phyloP scores from a whole-genome alignment of 2,329 filamentous ascomycete species.

The Clarireedia monteithiana region DNA sequence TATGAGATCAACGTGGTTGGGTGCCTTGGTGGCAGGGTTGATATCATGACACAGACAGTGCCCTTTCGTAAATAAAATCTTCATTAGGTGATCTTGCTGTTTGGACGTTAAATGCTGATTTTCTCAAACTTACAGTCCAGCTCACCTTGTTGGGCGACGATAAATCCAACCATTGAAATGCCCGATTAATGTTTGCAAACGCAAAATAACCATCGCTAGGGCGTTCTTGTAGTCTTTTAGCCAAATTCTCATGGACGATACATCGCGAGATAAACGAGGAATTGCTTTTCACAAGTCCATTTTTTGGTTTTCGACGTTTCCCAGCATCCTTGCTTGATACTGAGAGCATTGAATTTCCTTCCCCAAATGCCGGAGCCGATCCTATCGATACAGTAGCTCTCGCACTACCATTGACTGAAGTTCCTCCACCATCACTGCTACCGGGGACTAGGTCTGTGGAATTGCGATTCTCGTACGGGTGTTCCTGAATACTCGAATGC shows the following conservation, averaged over 20 bases:
- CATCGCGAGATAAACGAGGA: constrained; percentile 97
- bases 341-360: constrained; percentile 70
- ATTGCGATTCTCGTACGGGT: constrained; percentile 50
- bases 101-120: constrained; percentile 20
- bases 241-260: constrained; percentile 76
- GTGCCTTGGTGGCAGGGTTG: constrained; percentile 72
- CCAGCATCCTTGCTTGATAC: constrained; percentile 60
- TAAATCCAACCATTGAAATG: constrained; percentile 93
- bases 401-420: constrained; percentile 41
- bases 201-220: constrained; percentile 73
- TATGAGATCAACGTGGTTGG: constrained; percentile 78
- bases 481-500: constrained; percentile 50
- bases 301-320: constrained; percentile 91
- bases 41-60: constrained; percentile 93
- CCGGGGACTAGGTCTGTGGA: constrained; percentile 53
- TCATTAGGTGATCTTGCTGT: constrained; percentile 82
- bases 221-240: constrained; percentile 73
- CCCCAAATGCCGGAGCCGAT: constrained; percentile 66
- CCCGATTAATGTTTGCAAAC: constrained; percentile 92
- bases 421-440: constrained; percentile 47
- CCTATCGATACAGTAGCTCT: constrained; percentile 24
- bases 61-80: constrained; percentile 94
- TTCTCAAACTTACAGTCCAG: neutral
- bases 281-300: constrained; percentile 96
- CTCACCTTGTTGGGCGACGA: constrained; percentile 61